These are phyloP conservation scores for Sorghum bicolor DNA, from an alignment of 176 grass and related monocot species.

Conservation along the genomic window DNA sequence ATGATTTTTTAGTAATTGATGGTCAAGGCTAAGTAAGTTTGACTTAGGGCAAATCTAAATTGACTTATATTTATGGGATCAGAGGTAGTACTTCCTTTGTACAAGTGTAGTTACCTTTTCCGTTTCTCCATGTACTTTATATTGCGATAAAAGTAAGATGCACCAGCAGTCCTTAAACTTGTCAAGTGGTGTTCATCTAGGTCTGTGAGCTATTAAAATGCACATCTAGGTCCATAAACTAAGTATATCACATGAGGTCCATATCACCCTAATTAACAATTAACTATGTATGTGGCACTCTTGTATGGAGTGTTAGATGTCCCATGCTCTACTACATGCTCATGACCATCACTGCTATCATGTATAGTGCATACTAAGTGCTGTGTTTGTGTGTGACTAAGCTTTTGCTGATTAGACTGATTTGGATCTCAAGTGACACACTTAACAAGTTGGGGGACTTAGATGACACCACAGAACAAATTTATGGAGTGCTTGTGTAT, in stretches of 20 bases:
- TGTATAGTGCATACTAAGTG: neutral
- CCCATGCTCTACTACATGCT: neutral
- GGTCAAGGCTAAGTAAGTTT: neutral
- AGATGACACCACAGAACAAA: neutral
- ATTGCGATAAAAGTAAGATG: neutral
- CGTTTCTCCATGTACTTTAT: neutral
- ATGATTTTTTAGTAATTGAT: neutral
- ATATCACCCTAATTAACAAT: neutral
- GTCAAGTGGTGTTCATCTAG: neutral
- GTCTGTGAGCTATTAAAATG: neutral
- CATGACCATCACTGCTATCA: neutral
- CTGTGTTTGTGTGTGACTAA: neutral
- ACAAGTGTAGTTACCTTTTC: neutral
- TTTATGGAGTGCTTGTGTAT: neutral
- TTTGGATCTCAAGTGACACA: neutral
- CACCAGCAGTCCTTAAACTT: neutral
- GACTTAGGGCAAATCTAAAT: neutral
- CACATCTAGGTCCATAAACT: neutral
- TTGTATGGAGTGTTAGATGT: neutral
- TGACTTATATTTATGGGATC: neutral
- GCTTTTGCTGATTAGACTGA: neutral
- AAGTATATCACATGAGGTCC: neutral
- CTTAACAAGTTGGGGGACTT: neutral
- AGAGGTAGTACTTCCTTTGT: neutral
- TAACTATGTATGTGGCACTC: neutral